A percentile compares a stretch with the other conserved stretches of the same genome.
Conservation (phyloP, 2,329 filamentous ascomycete genomes). For the Gnomoniopsis smithogilvyi region DNA sequence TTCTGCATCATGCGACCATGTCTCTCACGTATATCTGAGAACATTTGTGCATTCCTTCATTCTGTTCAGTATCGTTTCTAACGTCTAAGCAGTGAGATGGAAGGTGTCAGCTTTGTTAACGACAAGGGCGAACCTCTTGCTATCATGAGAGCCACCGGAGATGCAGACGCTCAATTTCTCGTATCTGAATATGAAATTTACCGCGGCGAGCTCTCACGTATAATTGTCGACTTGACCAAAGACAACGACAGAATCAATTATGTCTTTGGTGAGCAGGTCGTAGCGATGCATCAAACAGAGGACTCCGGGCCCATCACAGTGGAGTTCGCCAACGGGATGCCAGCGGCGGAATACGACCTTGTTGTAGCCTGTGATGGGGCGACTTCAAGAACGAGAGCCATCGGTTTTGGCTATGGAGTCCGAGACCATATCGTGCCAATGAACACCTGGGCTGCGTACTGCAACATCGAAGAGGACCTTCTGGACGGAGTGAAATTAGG, state of each 20-base stretch:
- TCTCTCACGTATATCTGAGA: too few relatives aligned
- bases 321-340: constrained; percentile 35
- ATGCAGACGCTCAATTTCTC: constrained; percentile 38
- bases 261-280: constrained; percentile 27
- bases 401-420: constrained; percentile 37
- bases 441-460: constrained; percentile 40
- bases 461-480: constrained; percentile 35
- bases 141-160: constrained; percentile 30
- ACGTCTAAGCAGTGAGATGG: constrained; percentile 27
- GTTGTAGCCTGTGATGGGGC: constrained; percentile 47
- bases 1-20: too few relatives aligned
- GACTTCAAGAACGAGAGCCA: constrained; percentile 42
- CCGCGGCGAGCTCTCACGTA: constrained; percentile 38
- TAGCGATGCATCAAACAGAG: constrained; percentile 28
- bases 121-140: constrained; percentile 34
- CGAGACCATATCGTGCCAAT: constrained; percentile 29
- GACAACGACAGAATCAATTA: constrained; percentile 22
- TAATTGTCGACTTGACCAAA: constrained; percentile 18
- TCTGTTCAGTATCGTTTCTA: too few relatives aligned
- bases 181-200: constrained; percentile 47
- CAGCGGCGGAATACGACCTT: constrained; percentile 26
- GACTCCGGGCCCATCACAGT: constrained; percentile 34
- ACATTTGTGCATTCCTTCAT: too few relatives aligned
- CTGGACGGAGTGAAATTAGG: constrained; percentile 34
- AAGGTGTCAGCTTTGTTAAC: constrained; percentile 40